A percentile compares a stretch with the other conserved stretches of the same genome.
phyloP scores from a whole-genome alignment of 140 eudicot species.

The Oenanthe javanica region DNA sequence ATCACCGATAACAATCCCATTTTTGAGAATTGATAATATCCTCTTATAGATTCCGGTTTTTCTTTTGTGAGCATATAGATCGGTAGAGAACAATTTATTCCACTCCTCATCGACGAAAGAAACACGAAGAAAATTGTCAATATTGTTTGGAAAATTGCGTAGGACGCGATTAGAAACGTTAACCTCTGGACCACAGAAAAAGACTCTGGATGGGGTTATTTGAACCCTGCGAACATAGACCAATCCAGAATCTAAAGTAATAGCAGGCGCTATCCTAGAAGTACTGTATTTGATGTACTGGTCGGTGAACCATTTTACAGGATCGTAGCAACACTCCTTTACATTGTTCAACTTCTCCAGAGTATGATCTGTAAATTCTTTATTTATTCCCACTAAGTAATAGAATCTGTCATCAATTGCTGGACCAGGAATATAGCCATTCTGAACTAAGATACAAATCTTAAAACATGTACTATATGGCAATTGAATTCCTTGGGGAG shows the following conservation, averaged over 20 bases:
- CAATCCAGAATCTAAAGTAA: slow-evolving; percentile 63
- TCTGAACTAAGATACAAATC: slow-evolving; percentile 63
- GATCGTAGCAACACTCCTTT: slow-evolving; percentile 85
- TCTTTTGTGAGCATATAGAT: slow-evolving; percentile 50
- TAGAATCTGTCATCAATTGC: slow-evolving; percentile 42
- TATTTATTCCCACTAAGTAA: slow-evolving; percentile 26
- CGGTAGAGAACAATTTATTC: slow-evolving; percentile 60
- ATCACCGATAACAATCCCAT: slow-evolving; percentile 66
- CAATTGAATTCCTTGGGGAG: slow-evolving; percentile 32
- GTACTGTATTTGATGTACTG: slow-evolving; percentile 35
- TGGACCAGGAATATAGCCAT: slow-evolving; percentile 80
- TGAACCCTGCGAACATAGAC: slow-evolving; percentile 84
- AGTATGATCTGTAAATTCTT: slow-evolving; percentile 43
- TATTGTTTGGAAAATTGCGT: slow-evolving; percentile 38
- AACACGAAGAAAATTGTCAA: slow-evolving; percentile 77
- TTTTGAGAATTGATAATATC: slow-evolving; percentile 45
- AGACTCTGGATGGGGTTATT: slow-evolving; percentile 81
- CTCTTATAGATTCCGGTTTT: slow-evolving; percentile 58
- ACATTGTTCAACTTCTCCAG: slow-evolving; percentile 47
- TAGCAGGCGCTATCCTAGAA: slow-evolving; percentile 33
- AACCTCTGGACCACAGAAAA: slow-evolving; percentile 76
- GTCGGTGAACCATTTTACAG: slow-evolving; percentile 54
- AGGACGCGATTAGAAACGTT: slow-evolving; percentile 81
- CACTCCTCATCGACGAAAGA: slow-evolving; percentile 89
- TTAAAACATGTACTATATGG: slow-evolving; percentile 55